phyloP scores from a whole-genome alignment of 2,329 filamentous ascomycete species.

The Aspergillus jensenii region DNA sequence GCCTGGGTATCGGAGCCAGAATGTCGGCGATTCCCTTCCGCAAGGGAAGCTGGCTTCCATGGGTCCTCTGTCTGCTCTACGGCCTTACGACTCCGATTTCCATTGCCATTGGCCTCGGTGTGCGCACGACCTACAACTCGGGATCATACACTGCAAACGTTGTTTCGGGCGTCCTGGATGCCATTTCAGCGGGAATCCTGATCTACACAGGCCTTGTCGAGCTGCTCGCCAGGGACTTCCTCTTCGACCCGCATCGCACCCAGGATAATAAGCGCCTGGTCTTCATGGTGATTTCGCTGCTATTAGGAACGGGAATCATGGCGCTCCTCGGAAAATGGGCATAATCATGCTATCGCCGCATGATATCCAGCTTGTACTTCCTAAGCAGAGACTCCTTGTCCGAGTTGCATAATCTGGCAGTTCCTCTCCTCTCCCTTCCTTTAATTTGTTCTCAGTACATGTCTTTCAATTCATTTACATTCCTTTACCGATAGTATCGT shows the following conservation, averaged over 20 bases:
- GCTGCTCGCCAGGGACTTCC: slow-evolving; percentile 12
- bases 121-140: slow-evolving; percentile 14
- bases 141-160: slow-evolving; percentile 10
- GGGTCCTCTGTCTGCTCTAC: slow-evolving; percentile 12
- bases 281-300: slow-evolving; percentile 45
- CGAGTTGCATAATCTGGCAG: no score
- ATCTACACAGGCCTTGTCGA: slow-evolving; percentile 15
- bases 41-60: slow-evolving; percentile 12
- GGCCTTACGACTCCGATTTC: slow-evolving; percentile 14
- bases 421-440: no score
- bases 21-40: slow-evolving; percentile 58
- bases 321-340: slow-evolving; percentile 55
- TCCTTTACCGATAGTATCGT: neutral
- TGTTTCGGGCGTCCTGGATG: slow-evolving; percentile 10
- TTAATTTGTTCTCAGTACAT: neutral
- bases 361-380: neutral
- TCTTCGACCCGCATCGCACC: slow-evolving; percentile 16
- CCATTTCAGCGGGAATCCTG: slow-evolving; percentile 12
- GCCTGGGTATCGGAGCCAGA: slow-evolving; percentile 61
- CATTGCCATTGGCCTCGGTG: slow-evolving; percentile 12
- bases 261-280: slow-evolving; percentile 26
- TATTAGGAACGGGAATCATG: slow-evolving; percentile 48
- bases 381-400: neutral
- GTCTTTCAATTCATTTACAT: neutral
- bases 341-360: slow-evolving; percentile 14